A percentile compares a stretch with the other conserved stretches of the same genome.
These are phyloP conservation scores for Colletotrichum sp. DNA, from an alignment of 2,329 filamentous ascomycete genomes.

Conservation along the genomic window DNA sequence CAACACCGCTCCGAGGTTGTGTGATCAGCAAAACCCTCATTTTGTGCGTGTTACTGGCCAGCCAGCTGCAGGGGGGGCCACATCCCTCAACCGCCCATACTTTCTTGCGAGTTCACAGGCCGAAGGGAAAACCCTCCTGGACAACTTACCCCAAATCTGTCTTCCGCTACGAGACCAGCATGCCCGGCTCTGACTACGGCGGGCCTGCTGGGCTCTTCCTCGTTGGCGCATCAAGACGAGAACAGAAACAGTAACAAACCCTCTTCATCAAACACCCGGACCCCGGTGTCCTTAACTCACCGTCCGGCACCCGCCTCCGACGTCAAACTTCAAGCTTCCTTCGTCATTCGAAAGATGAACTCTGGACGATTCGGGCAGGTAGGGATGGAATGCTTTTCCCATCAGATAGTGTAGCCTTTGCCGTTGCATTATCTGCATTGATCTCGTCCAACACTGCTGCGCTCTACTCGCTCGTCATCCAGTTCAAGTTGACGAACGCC, in stretches of 20 bases:
- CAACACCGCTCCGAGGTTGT: not conserved
- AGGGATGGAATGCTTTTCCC: not conserved
- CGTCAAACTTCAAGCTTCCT: constrained; percentile 13
- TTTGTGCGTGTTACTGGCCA: not conserved
- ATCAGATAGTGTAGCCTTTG: constrained; percentile 1
- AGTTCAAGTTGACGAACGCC: constrained; percentile 3
- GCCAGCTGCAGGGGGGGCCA: not conserved
- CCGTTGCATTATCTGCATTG: constrained; percentile 16
- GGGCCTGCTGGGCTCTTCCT: not conserved
- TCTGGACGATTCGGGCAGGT: not conserved
- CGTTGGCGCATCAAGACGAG: not conserved
- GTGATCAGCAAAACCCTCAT: not conserved
- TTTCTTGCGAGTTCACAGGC: not conserved
- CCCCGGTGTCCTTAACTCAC: not conserved
- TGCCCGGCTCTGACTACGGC: not conserved
- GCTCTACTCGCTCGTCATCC: not conserved
- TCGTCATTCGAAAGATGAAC: constrained; percentile 15
- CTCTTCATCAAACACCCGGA: not conserved
- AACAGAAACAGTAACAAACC: not conserved
- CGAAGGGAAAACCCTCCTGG: not conserved
- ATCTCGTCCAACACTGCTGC: not conserved
- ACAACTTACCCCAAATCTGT: not conserved
- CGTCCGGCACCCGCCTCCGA: not conserved
- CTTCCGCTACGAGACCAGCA: not conserved
- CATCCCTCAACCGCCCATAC: not conserved